A percentile compares a stretch with the other conserved stretches of the same genome.
Conservation (phyloP, 352 stramenopile genomes). For the Globisporangium carolinianum region DNA sequence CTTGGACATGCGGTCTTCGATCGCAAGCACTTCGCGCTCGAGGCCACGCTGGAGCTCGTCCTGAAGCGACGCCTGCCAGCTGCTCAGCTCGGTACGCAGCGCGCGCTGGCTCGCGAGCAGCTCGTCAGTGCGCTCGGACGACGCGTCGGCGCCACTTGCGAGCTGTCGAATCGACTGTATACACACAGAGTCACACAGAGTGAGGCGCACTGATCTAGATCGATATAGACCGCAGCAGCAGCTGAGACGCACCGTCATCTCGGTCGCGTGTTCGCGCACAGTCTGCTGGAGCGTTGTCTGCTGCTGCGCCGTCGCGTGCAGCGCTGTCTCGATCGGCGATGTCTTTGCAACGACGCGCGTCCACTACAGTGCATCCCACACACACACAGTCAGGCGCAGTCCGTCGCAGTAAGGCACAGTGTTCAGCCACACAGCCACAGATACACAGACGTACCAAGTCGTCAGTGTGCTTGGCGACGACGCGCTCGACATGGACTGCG, state of each 20-base stretch:
- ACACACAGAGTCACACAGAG: too few relatives aligned
- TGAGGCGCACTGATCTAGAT: too few relatives aligned
- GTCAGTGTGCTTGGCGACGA: conserved; percentile 58
- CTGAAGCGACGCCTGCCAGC: conserved; percentile 20
- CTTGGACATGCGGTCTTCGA: conserved; percentile 54
- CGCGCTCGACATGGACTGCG: conserved; percentile 60
- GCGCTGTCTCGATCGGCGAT: conserved; percentile 23
- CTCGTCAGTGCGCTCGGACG: conserved; percentile 1
- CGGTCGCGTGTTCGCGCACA: conserved; percentile 31
- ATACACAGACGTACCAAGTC: conserved; percentile 32
- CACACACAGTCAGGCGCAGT: conserved; percentile 1
- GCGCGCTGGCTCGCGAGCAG: conserved; percentile 11
- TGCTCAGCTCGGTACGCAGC: conserved; percentile 18
- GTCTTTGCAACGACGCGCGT: conserved; percentile 40
- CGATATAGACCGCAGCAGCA: neutral
- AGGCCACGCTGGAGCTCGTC: conserved; percentile 38
- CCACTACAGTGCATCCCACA: conserved; percentile 24
- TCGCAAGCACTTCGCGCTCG: conserved; percentile 39
- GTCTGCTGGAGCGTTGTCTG: conserved; percentile 20
- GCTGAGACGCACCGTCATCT: conserved; percentile 27
- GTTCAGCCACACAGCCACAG: neutral
- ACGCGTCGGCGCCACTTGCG: neutral
- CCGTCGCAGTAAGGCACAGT: neutral
- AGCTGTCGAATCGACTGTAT: conserved; percentile 11
- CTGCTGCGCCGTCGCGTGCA: conserved; percentile 19